Evolutionary conservation across 1,284 basidiomycete genomes (phyloP).

Genomic region (Lentinus polychrous): DNA sequence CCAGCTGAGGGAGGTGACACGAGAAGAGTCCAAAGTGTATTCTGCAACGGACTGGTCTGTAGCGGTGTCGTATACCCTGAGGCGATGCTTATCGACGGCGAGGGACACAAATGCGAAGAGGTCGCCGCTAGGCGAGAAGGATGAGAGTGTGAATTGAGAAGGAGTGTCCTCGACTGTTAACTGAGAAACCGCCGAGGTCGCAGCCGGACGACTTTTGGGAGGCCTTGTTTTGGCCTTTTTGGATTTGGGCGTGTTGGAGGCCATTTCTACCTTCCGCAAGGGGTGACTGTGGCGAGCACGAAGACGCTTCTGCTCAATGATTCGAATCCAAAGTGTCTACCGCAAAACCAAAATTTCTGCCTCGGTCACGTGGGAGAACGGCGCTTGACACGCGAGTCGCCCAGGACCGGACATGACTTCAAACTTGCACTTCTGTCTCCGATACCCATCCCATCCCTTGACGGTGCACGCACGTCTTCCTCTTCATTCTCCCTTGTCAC

Average conservation of each 20-base stretch:
- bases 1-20: conserved; percentile 53
- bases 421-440: too few relatives aligned
- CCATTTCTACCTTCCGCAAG: background rate
- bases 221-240: conserved; percentile 5
- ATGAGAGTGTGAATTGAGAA: conserved; percentile 39
- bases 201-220: conserved; percentile 36
- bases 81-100: conserved; percentile 67
- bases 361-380: background rate
- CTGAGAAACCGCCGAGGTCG: conserved; percentile 55
- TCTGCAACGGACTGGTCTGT: conserved; percentile 52
- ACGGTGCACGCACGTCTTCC: background rate
- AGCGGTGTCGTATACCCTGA: conserved; percentile 59
- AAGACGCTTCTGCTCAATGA: background rate
- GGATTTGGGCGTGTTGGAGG: conserved; percentile 1
- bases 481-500: background rate
- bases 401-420: background rate
- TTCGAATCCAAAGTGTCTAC: too few relatives aligned
- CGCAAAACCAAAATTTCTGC: conserved; percentile 5
- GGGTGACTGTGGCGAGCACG: background rate
- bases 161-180: conserved; percentile 46
- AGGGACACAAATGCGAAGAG: conserved; percentile 63
- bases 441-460: too few relatives aligned
- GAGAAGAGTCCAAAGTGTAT: conserved; percentile 47
- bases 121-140: conserved; percentile 55
- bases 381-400: background rate